Conservation (phyloP, 495 filamentous ascomycete genomes). For the Penicillium longicatenatum region DNA sequence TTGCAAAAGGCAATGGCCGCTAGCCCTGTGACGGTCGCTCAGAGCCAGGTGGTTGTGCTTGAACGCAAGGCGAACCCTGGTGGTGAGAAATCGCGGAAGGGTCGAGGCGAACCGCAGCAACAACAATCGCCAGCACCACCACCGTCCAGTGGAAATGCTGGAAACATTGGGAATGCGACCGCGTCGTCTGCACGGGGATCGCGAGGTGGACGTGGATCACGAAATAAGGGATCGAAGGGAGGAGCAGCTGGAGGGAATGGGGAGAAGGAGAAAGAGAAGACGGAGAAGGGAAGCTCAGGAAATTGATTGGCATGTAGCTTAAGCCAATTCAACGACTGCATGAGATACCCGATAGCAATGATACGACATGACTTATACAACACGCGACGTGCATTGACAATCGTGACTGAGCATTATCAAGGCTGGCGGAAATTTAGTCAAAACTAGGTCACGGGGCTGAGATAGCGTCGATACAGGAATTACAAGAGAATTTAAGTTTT, state of each 20-base stretch:
- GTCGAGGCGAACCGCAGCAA: constrained; percentile 37
- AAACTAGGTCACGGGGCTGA: too few relatives aligned
- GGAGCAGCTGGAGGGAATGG: constrained; percentile 6
- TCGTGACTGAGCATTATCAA: too few relatives aligned
- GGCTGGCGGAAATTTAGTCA: too few relatives aligned
- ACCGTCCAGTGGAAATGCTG: neutral
- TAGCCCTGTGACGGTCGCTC: constrained; percentile 76
- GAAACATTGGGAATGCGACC: constrained; percentile 15
- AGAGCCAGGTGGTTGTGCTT: constrained; percentile 82
- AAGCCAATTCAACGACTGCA: neutral
- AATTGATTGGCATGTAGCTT: neutral
- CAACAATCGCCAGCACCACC: neutral
- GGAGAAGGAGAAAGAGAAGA: constrained; percentile 19
- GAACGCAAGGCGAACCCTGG: constrained; percentile 66
- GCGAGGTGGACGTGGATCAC: constrained; percentile 37
- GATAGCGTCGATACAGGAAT: too few relatives aligned
- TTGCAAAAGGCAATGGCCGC: constrained; percentile 78
- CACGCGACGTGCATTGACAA: too few relatives aligned
- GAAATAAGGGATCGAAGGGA: constrained; percentile 35
- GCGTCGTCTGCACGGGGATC: constrained; percentile 40
- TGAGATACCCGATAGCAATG: neutral
- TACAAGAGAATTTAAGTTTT: too few relatives aligned
- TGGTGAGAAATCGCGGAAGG: constrained; percentile 42
- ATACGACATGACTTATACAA: neutral
- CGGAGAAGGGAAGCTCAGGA: constrained; percentile 10